phyloP scores from a whole-genome alignment of 2,329 filamentous ascomycete species.

The Fusarium mundagurra region DNA sequence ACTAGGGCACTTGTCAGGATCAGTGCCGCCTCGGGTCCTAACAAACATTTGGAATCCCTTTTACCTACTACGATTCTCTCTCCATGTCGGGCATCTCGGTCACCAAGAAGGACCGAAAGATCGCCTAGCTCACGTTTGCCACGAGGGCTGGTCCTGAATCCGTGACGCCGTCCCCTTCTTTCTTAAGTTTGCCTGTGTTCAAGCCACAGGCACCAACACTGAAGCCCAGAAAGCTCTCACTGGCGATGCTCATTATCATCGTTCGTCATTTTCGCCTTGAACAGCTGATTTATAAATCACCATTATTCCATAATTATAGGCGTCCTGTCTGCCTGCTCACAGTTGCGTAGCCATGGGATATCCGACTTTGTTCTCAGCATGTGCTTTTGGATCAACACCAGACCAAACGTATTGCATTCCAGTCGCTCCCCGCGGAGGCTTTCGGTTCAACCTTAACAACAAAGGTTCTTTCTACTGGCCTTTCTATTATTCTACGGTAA shows the following conservation, averaged over 20 bases:
- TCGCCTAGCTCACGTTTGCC: conserved; percentile 2
- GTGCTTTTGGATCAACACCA: background rate
- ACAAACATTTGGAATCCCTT: background rate
- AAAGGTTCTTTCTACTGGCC: background rate
- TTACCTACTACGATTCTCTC: background rate
- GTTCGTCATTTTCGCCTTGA: background rate
- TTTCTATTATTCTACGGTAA: conserved; percentile 17
- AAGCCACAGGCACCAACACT: background rate
- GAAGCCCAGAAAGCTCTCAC: background rate
- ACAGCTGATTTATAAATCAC: background rate
- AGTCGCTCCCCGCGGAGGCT: background rate
- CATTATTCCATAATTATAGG: background rate
- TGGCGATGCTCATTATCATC: background rate
- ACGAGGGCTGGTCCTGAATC: background rate
- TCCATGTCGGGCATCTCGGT: background rate
- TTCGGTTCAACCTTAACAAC: background rate
- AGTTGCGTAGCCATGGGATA: background rate
- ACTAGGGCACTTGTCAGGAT: background rate
- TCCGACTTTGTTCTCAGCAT: background rate
- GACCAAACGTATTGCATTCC: conserved; percentile 10
- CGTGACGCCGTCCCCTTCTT: background rate
- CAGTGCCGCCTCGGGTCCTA: background rate
- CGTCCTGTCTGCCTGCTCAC: background rate
- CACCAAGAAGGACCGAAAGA: background rate
- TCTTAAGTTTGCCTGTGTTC: background rate